Evolutionary conservation across 2,329 filamentous ascomycete species (phyloP), one percentile per base, ranked within the genome.

Genomic region (Lachnellula hyalina): DNA sequence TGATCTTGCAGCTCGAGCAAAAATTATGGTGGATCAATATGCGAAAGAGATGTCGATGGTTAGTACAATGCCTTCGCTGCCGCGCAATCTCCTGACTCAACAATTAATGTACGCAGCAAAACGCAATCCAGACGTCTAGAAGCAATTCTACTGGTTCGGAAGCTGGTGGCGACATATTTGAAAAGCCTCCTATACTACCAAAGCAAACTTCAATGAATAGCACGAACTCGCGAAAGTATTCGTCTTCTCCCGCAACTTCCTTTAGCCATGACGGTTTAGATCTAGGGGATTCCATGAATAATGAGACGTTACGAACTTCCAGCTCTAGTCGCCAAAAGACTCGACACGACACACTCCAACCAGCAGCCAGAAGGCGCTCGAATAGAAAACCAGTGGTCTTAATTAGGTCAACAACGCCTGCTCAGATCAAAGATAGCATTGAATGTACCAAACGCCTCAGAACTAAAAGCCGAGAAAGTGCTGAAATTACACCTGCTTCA

Each of bases 181-280:
- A 47, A 46, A 17, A 35, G 44, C 49, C 15, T 34, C 49, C n/a
- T 55, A 12, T 32, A 32, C 19, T 19, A 28, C 49, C 28, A 11
- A 32, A 46, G 28, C 17, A 12, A 9, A 36, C n/a, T 11, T 32
- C 17, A 15, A 41, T 17, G 21, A 17, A n/a, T 35, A 41, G 35
- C 11, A 19, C n/a, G 5, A 42, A 47, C 51, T 36, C 23, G n/a
- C 49, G 46, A 2, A 34, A 49, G 9, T 49, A 54, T 25, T 58
- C 36, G 41, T 60, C 51, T 19, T 58, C 56, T 5, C 48, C 56
- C 32, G 25, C 51, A 2, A 60, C 57, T 11, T 55, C 55, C 9
- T 55, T 56, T 32, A 60, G 60, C 14, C 53, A 54, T 34, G 51
- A 51, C 14, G 9, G 34, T 17, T 15, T 14, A 14, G 44, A 46